Evolutionary conservation across 2,329 filamentous ascomycete genomes (phyloP).

Genomic region (Fusarium verrucosum): DNA sequence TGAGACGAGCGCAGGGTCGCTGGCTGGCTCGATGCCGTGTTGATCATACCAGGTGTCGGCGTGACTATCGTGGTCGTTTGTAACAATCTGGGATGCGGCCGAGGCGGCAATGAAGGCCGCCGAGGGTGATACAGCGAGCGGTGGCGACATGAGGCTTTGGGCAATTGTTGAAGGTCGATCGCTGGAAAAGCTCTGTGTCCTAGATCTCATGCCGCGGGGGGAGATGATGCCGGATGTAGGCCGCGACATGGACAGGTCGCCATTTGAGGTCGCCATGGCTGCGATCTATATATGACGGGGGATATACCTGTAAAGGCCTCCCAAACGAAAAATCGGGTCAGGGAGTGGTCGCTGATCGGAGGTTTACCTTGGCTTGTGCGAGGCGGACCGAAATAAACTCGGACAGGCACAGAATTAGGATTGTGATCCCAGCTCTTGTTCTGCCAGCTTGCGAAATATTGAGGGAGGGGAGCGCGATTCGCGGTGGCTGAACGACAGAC

Average conservation of each 20-base stretch:
- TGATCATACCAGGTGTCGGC: constrained; percentile 75
- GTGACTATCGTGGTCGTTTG: constrained; percentile 83
- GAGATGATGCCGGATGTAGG: constrained; percentile 49
- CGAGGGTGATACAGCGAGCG: constrained; percentile 74
- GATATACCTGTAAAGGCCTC: constrained; percentile 37
- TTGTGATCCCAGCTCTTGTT: constrained; percentile 20
- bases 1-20: constrained; percentile 77
- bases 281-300: constrained; percentile 38
- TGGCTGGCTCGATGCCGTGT: constrained; percentile 70
- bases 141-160: constrained; percentile 71
- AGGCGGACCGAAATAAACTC: constrained; percentile 29
- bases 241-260: constrained; percentile 46
- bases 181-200: constrained; percentile 74
- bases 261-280: constrained; percentile 43
- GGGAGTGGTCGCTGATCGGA: constrained; percentile 24
- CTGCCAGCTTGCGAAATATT: constrained; percentile 23
- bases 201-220: constrained; percentile 54
- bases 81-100: constrained; percentile 90
- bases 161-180: constrained; percentile 71
- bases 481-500: constrained; percentile 26
- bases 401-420: constrained; percentile 33
- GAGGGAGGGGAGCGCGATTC: constrained; percentile 20
- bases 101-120: constrained; percentile 88
- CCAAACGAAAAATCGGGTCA: constrained; percentile 28
- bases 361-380: constrained; percentile 33